Base-by-base conservation (phyloP, 2,329 filamentous ascomycete species). In the Colletotrichum lupini region DNA sequence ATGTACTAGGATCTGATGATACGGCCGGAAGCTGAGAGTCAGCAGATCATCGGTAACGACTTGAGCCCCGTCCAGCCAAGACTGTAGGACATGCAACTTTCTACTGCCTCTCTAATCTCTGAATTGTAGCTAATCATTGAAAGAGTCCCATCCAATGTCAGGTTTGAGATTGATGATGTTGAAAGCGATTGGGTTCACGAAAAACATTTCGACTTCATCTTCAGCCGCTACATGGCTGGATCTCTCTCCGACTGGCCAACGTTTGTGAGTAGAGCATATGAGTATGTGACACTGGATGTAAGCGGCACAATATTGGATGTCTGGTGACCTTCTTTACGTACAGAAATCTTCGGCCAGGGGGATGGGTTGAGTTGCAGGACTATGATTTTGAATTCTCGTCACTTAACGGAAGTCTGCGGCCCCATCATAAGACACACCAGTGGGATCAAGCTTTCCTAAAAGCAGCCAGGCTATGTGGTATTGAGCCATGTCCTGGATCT, bases 141-240 rank as follows among this genome's bases (percentile, higher is more conserved):
- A 6, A 67, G 56, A 76, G 77, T 94, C 1, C 93, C 93, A 0
- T 88, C 85, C 32, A 93, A 93, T 76, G 89, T 91, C 68, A 85
- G 87, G 71, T 93, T 93, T 76, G 85, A 91, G 72, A 87, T 93
- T 32, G 91, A 93, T 78, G 91, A 93, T 78, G 88, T 89, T 35
- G 89, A 91, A 78, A 84, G 87, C n/a, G 75, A 79, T 12, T 85
- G 84, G 83, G 80, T 83, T 74, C 82, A 81, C 77, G 37, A 28
- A 4, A 76, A 81, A 58, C 77, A 77, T 52, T 82, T 82, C 69
- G 79, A 81, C 71, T 81, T 77, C 69, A 79, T 84, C 76, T 81
- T 82, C 32, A 60, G 61, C 59, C 67, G 72, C 4, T 71, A 71
- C 42, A 37, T 74, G 62, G 62, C 72, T 12, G 67, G 37, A 7